Percentiles rank a stretch among this genome's conserved stretches.
These are phyloP conservation scores for Gamsiella multidivaricata DNA, from an alignment of 192 early-diverging fungal genomes.

Conservation along the genomic window DNA sequence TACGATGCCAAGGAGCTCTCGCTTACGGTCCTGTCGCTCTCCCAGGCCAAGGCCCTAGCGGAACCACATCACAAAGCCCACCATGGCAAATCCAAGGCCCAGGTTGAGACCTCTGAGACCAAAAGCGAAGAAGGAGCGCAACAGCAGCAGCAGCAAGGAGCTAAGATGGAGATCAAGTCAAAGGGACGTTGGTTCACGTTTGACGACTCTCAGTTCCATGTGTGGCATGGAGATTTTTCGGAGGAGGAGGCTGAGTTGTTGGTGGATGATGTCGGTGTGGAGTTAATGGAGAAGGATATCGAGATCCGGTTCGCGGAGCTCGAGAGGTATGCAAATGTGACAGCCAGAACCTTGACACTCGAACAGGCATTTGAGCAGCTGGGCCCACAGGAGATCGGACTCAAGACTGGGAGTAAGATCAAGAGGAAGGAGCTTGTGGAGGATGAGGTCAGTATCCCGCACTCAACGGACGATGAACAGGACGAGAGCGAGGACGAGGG, in stretches of 20 bases:
- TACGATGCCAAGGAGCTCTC: constrained; percentile 34
- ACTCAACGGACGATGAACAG: background rate
- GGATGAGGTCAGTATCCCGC: background rate
- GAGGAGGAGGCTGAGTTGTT: constrained; percentile 33
- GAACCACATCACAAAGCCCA: background rate
- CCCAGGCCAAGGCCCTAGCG: constrained; percentile 20
- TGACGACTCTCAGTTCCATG: constrained; percentile 41
- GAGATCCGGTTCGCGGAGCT: constrained; percentile 49
- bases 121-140: background rate
- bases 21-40: constrained; percentile 32
- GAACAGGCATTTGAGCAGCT: constrained; percentile 17
- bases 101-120: constrained; percentile 12
- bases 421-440: constrained; percentile 3
- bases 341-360: constrained; percentile 4
- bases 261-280: constrained; percentile 48
- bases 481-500: background rate
- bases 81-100: constrained; percentile 40
- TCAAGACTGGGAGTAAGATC: background rate
- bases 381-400: constrained; percentile 18
- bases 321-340: constrained; percentile 20
- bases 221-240: constrained; percentile 53
- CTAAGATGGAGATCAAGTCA: constrained; percentile 27
- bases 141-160: background rate
- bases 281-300: constrained; percentile 54
- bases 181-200: constrained; percentile 53